These are phyloP conservation scores for Phytophthora citricola DNA, from an alignment of 352 stramenopile genomes.

Conservation along the genomic window DNA sequence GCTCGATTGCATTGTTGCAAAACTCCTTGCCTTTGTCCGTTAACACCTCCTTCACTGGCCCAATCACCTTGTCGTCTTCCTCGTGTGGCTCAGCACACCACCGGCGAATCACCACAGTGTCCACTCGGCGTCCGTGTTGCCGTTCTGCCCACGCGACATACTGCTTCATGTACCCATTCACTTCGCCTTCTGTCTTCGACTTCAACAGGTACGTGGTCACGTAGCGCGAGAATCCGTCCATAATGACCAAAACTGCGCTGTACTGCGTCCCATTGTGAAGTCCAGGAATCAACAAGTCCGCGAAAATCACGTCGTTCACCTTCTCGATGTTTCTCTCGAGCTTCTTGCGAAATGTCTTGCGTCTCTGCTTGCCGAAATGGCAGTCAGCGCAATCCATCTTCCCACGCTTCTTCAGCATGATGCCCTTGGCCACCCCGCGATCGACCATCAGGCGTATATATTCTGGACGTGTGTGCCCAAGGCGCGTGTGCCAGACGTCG, in stretches of 20 bases:
- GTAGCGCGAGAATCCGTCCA: conserved; percentile 20
- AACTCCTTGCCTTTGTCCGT: conserved; percentile 24
- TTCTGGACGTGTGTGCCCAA: conserved; percentile 12
- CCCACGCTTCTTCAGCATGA: conserved; percentile 16
- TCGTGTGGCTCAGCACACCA: not conserved
- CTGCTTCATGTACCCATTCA: conserved; percentile 8
- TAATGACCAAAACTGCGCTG: conserved; percentile 3
- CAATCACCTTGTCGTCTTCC: not conserved
- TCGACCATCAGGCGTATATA: conserved; percentile 23
- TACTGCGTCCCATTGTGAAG: conserved; percentile 9
- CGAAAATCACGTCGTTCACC: conserved; percentile 22
- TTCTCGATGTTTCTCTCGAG: conserved; percentile 1
- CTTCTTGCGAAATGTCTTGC: conserved; percentile 16
- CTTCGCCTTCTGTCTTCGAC: not conserved
- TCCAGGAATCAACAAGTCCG: conserved; percentile 20
- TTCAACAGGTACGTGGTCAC: conserved; percentile 14
- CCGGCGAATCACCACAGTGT: not conserved
- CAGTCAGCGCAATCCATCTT: conserved; percentile 18
- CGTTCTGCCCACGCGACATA: conserved; percentile 1
- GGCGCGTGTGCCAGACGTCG: conserved; percentile 7
- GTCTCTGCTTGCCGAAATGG: conserved; percentile 19
- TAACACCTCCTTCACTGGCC: not conserved
- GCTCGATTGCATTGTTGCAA: conserved; percentile 9
- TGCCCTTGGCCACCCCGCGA: conserved; percentile 16
- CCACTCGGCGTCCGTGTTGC: not conserved